A percentile compares a stretch with the other conserved stretches of the same genome.
These are phyloP conservation scores for Claviceps pusilla DNA, from an alignment of 2,329 filamentous ascomycete species.

Conservation along the genomic window DNA sequence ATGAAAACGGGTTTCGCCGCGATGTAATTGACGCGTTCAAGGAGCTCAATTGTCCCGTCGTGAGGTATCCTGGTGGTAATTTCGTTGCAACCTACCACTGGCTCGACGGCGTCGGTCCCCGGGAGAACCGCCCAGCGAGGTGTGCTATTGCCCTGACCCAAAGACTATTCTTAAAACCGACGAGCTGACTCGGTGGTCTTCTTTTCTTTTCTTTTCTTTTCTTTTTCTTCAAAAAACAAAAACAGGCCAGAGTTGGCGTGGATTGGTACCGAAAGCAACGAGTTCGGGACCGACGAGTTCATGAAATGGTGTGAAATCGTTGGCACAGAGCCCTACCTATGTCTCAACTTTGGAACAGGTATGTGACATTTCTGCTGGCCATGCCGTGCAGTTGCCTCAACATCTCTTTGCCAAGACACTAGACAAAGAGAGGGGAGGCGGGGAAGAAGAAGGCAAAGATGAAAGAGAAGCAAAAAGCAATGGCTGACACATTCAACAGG, in stretches of 20 bases:
- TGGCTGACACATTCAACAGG: not conserved
- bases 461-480: not conserved
- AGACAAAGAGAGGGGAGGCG: not conserved
- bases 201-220: not conserved
- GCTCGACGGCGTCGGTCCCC: not conserved
- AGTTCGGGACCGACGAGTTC: not conserved
- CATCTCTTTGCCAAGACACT: not conserved
- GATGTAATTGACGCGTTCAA: not conserved
- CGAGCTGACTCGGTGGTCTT: not conserved
- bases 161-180: not conserved
- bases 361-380: not conserved
- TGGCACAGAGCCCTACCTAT: not conserved
- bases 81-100: constrained; percentile 1
- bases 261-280: not conserved
- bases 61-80: not conserved
- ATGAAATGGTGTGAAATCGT: not conserved
- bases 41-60: not conserved
- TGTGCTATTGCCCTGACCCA: not conserved
- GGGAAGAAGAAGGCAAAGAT: not conserved
- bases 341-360: constrained; percentile 1
- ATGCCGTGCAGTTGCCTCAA: not conserved
- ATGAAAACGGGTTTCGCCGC: not conserved
- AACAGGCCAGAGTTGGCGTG: not conserved
- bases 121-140: not conserved
- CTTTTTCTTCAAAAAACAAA: not conserved